Percentiles rank a stretch among this genome's conserved stretches.
phyloP scores from a whole-genome alignment of 2,329 filamentous ascomycete species.

The Achaetomium macrosporum region DNA sequence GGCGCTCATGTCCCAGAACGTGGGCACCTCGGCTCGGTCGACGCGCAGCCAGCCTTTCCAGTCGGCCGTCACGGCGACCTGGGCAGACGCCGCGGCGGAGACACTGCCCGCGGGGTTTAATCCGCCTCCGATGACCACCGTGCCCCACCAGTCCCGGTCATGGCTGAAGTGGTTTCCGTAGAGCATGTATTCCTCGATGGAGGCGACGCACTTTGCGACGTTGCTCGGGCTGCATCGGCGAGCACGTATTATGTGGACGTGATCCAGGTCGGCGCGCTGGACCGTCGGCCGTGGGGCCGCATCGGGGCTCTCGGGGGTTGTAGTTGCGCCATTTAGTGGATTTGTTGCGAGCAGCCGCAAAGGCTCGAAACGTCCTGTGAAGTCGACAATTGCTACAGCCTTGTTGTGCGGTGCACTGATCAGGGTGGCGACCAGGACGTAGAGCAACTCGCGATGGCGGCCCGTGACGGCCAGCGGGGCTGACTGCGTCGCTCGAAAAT shows the following conservation, averaged over 20 bases:
- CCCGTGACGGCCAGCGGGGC: conserved; percentile 46
- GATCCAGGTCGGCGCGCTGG: conserved; percentile 36
- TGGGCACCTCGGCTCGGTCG: conserved; percentile 36
- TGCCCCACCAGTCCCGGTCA: conserved; percentile 52
- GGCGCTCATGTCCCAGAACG: conserved; percentile 29
- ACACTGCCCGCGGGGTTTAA: conserved; percentile 26
- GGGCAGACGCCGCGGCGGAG: conserved; percentile 9
- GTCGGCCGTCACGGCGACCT: conserved; percentile 33
- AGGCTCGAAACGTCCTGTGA: conserved; percentile 50
- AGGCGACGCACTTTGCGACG: conserved; percentile 32
- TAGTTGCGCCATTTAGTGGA: neutral
- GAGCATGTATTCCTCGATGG: conserved; percentile 44
- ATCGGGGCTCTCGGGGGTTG: neutral
- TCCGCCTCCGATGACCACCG: conserved; percentile 44
- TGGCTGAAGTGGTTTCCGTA: conserved; percentile 43
- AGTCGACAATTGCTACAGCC: conserved; percentile 49
- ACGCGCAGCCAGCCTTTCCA: conserved; percentile 50
- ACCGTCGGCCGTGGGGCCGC: conserved; percentile 8
- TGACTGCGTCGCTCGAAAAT: conserved; percentile 44
- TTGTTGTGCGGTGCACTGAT: conserved; percentile 43
- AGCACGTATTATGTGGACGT: conserved; percentile 41
- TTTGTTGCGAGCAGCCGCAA: conserved; percentile 37
- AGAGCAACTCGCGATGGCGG: conserved; percentile 49
- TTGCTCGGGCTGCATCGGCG: conserved; percentile 19
- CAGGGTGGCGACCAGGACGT: conserved; percentile 48